A percentile compares a stretch with the other conserved stretches of the same genome.
Evolutionary conservation across 306 rosid species (phyloP).

Genomic region (Prunus mongolica): DNA sequence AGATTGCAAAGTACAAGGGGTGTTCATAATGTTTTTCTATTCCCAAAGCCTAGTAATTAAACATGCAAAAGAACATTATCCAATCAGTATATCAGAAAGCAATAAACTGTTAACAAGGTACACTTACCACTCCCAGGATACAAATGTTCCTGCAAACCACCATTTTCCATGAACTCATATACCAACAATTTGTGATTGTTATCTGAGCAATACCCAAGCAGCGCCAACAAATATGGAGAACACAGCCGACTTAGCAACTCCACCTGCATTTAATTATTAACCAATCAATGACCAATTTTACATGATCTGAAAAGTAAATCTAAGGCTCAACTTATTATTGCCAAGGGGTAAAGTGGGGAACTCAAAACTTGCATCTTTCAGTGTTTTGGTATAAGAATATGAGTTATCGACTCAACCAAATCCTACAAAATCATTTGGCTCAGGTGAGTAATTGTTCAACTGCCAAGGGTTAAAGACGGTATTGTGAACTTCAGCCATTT

Average conservation of each 20-base stretch:
- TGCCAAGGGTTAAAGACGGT: neutral
- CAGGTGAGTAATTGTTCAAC: neutral
- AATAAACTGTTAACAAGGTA: neutral
- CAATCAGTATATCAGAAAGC: neutral
- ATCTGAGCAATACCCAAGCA: slow-evolving; percentile 87
- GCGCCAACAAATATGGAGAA: slow-evolving; percentile 80
- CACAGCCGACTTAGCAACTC: slow-evolving; percentile 75
- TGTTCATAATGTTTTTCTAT: neutral
- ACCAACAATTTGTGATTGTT: slow-evolving; percentile 73
- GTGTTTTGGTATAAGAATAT: neutral
- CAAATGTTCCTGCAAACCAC: slow-evolving; percentile 91
- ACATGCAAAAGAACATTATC: neutral
- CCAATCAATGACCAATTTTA: slow-evolving; percentile 19
- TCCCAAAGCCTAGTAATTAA: neutral
- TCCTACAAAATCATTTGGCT: neutral
- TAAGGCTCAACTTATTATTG: neutral
- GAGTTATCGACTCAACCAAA: neutral
- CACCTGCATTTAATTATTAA: slow-evolving; percentile 47
- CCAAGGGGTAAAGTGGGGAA: neutral
- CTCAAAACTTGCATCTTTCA: neutral
- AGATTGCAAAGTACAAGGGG: neutral
- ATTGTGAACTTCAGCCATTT: neutral
- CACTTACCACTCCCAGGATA: slow-evolving; percentile 70
- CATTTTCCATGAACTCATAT: slow-evolving; percentile 86
- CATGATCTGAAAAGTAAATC: slow-evolving; percentile 7